Evolutionary conservation across 805 yeast genomes (phyloP).

Genomic region (Yarrowia sp.): DNA sequence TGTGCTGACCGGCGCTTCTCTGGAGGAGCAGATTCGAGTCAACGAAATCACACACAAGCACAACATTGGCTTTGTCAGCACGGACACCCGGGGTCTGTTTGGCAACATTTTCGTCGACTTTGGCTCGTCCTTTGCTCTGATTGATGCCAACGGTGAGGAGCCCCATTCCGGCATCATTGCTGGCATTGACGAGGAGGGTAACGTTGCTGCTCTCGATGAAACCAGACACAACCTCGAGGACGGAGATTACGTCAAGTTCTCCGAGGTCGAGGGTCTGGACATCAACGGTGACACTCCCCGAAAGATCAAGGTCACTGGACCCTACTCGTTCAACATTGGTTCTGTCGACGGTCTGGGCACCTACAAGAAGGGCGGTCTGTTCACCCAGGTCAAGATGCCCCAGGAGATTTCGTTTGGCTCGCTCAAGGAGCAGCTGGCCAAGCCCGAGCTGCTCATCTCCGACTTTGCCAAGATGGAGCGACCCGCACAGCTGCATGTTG

Average conservation of each 20-base stretch:
- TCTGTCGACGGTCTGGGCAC: conserved; percentile 53
- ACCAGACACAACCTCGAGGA: conserved; percentile 91
- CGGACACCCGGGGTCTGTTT: conserved; percentile 83
- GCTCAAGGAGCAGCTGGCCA: conserved; percentile 58
- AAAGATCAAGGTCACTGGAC: conserved; percentile 84
- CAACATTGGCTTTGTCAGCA: conserved; percentile 73
- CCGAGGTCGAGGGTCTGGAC: conserved; percentile 78
- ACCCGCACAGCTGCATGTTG: conserved; percentile 85
- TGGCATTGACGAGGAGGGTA: conserved; percentile 81
- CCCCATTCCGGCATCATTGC: conserved; percentile 83
- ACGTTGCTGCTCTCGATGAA: conserved; percentile 90
- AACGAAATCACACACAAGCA: conserved; percentile 70
- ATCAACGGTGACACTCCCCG: conserved; percentile 70
- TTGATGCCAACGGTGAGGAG: conserved; percentile 91
- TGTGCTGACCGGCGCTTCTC: conserved; percentile 72
- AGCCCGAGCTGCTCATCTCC: conserved; percentile 75
- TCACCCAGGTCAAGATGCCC: conserved; percentile 90
- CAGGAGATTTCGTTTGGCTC: conserved; percentile 57
- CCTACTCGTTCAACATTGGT: conserved; percentile 82
- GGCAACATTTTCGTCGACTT: conserved; percentile 88
- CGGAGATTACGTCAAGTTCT: conserved; percentile 82
- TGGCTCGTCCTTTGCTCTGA: conserved; percentile 73
- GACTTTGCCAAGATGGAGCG: conserved; percentile 95
- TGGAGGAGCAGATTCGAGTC: conserved; percentile 72
- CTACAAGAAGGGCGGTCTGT: conserved; percentile 81